A percentile compares a stretch with the other conserved stretches of the same genome.
phyloP scores from a whole-genome alignment of 192 early-diverging fungal genomes.

The Glomus cerebriforme region DNA sequence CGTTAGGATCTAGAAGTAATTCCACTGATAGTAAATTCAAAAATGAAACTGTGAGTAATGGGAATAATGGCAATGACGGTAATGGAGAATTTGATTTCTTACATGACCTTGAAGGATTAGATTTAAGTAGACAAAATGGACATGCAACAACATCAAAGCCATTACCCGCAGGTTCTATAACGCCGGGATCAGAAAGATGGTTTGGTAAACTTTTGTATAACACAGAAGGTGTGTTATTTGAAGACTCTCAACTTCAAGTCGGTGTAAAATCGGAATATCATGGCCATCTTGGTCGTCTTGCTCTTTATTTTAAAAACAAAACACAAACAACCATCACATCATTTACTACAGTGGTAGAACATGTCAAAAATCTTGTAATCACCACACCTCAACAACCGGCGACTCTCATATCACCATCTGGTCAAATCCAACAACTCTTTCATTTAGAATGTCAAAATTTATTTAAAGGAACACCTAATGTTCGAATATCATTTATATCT shows the following conservation, averaged over 20 bases:
- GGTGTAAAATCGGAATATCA: slow-evolving; percentile 95
- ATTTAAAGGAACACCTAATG: slow-evolving; percentile 58
- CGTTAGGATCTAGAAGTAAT: slow-evolving; percentile 36
- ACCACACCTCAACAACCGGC: slow-evolving; percentile 58
- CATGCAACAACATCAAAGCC: slow-evolving; percentile 13
- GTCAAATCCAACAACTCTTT: slow-evolving; percentile 83
- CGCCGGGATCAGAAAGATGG: slow-evolving; percentile 53
- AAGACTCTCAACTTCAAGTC: slow-evolving; percentile 86
- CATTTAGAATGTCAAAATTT: slow-evolving; percentile 74
- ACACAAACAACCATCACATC: slow-evolving; percentile 67
- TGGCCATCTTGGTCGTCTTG: slow-evolving; percentile 82
- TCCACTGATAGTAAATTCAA: slow-evolving; percentile 39
- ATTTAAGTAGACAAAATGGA: not conserved
- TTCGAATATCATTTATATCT: slow-evolving; percentile 69
- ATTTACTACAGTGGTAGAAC: slow-evolving; percentile 57
- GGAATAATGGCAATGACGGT: slow-evolving; percentile 29
- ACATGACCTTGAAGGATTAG: not conserved
- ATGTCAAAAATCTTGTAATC: slow-evolving; percentile 51
- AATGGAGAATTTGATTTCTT: not conserved
- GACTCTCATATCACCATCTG: slow-evolving; percentile 61
- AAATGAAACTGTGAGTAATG: slow-evolving; percentile 26
- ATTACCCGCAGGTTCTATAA: slow-evolving; percentile 47
- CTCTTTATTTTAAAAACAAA: slow-evolving; percentile 92
- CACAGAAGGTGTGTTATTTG: slow-evolving; percentile 88
- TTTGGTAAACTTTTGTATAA: slow-evolving; percentile 67